Evolutionary conservation across 495 filamentous ascomycete species (phyloP).

Genomic region (Xylaria longipes): DNA sequence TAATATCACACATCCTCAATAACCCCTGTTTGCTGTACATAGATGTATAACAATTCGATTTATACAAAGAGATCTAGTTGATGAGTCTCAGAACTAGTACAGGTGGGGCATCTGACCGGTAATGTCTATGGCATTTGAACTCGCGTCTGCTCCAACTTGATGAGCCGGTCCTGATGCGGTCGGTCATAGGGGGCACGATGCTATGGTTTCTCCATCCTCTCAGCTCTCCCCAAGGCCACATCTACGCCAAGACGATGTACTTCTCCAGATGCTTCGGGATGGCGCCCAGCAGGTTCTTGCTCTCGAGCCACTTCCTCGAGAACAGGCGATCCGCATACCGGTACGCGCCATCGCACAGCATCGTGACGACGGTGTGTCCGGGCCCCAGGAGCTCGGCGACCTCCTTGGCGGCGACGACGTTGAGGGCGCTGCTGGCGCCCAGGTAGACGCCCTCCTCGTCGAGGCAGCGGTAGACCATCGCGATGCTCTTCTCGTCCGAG

Average conservation of each 20-base stretch:
- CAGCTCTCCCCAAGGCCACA: neutral
- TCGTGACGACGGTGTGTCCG: conserved; percentile 90
- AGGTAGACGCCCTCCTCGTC: conserved; percentile 97
- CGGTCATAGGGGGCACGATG: neutral
- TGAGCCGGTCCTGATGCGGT: neutral
- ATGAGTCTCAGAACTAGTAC: neutral
- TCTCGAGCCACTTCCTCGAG: conserved; percentile 83
- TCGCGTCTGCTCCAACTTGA: neutral
- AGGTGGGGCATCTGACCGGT: neutral
- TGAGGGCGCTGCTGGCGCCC: conserved; percentile 90
- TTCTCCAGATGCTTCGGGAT: conserved; percentile 86
- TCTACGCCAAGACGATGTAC: conserved; percentile 88
- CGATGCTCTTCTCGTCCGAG: conserved; percentile 90
- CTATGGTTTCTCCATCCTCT: neutral
- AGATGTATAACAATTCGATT: conserved; percentile 28
- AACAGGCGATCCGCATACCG: conserved; percentile 94
- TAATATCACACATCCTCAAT: conserved; percentile 20
- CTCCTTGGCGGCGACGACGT: conserved; percentile 94
- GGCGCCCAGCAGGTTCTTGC: conserved; percentile 80
- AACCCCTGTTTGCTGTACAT: conserved; percentile 27
- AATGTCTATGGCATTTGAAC: neutral
- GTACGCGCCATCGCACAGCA: conserved; percentile 95
- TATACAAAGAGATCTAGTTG: conserved; percentile 31
- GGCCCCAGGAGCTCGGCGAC: conserved; percentile 88
- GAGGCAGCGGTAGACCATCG: conserved; percentile 96